Evolutionary conservation across 179 eudicot species (phyloP).

Genomic region (Camellia oleifera): DNA sequence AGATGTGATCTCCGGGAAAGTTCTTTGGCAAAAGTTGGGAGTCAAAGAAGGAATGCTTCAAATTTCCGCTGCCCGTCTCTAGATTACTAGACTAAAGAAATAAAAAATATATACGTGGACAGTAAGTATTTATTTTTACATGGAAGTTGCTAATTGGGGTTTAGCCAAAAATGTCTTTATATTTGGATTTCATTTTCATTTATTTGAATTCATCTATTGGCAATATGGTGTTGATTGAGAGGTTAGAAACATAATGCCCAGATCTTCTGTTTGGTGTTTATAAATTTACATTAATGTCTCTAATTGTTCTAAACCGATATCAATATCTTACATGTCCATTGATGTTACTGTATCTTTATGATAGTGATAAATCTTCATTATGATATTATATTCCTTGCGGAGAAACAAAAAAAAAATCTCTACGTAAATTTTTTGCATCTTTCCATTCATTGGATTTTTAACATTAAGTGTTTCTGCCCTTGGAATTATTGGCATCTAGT

Average conservation of each 20-base stretch:
- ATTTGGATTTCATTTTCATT: not conserved
- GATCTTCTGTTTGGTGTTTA: not conserved
- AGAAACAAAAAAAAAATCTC: not conserved
- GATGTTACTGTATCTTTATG: too few species aligned
- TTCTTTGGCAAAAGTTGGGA: too few species aligned
- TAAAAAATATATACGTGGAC: conserved; percentile 91
- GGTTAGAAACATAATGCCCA: not conserved
- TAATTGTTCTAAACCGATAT: not conserved
- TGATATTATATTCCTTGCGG: too few species aligned
- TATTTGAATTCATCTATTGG: not conserved
- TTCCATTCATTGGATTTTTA: not conserved
- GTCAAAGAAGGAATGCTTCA: too few species aligned
- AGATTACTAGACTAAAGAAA: conserved; percentile 48
- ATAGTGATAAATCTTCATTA: too few species aligned
- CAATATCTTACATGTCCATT: too few species aligned
- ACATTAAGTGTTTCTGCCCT: not conserved
- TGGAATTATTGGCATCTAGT: not conserved
- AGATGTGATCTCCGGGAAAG: too few species aligned
- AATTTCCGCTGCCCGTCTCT: too few species aligned
- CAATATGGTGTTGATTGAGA: not conserved
- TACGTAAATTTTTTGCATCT: not conserved
- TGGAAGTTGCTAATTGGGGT: not conserved
- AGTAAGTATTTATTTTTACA: conserved; percentile 50
- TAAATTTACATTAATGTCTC: not conserved
- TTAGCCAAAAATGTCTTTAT: not conserved